A percentile compares a stretch with the other conserved stretches of the same genome.
phyloP scores from a whole-genome alignment of 2,329 filamentous ascomycete genomes.

The Aspergillus sergii region DNA sequence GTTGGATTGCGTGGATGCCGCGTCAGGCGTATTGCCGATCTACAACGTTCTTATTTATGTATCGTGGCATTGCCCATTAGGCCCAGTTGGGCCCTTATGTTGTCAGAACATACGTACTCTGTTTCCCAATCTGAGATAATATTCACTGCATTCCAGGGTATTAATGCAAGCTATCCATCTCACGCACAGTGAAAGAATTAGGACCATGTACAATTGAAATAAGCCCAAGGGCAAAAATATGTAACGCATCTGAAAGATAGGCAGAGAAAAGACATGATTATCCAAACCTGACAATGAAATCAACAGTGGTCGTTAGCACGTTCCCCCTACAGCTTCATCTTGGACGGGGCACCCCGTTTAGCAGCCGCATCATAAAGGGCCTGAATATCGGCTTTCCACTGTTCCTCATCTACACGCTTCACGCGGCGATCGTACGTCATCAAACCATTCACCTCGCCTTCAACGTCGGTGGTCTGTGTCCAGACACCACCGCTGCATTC shows the following conservation, averaged over 20 bases:
- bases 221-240: neutral
- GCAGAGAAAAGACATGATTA: neutral
- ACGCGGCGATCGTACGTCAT: slow-evolving; percentile 68
- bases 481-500: slow-evolving; percentile 70
- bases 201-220: neutral
- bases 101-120: neutral
- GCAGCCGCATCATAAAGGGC: slow-evolving; percentile 60
- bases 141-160: neutral
- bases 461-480: slow-evolving; percentile 75
- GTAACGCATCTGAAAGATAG: neutral
- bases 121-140: neutral
- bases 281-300: neutral
- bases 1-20: neutral
- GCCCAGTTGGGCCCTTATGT: too few relatives aligned
- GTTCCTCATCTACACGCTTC: slow-evolving; percentile 54
- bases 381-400: slow-evolving; percentile 64
- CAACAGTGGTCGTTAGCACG: neutral
- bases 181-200: neutral
- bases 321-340: neutral
- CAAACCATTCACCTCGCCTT: slow-evolving; percentile 73
- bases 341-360: neutral
- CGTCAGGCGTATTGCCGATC: neutral
- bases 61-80: too few relatives aligned
- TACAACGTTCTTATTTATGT: too few relatives aligned
- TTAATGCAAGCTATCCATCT: neutral